Evolutionary conservation across 441 rosid species (phyloP), one percentile per base, ranked within the genome.

Genomic region (Daphne laureola): DNA sequence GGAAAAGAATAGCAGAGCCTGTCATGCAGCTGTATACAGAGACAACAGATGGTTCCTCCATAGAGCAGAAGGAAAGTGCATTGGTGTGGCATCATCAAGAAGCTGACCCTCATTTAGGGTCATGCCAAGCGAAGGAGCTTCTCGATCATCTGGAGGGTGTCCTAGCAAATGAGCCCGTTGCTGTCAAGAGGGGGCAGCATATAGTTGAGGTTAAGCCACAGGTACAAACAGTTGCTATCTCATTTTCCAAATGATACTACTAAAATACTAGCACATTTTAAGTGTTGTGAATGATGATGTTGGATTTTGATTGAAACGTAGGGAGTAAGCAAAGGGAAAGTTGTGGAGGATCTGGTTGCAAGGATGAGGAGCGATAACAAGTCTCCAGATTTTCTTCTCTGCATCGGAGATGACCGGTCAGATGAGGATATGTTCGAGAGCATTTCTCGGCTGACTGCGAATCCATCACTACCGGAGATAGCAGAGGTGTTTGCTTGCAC

Each of bases 131-230:
- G 54, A 82, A 80, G 63, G 93, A 87, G 74, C 89, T 87, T 46
- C 86, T 78, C 14, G 88, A 84, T 76, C 96, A 87, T 65, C 70
- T 87, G 53, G 93, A 87, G 54, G 80, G 62, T 51, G 93, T 87
- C 44, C 86, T 87, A 41, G 74, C 90, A 12, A 84, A 87, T 41
- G 93, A 87, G 59, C 96, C 93, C 9, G 93, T 87, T 17, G 86
- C 79, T 67, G 96, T 85, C 60, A 88, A 80, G 72, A 77, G 84
- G 51, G 93, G 96, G 49, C 87, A 73, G 44, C 65, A 76, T 47
- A 87, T 84, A 21, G 90, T 87, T 49, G 96, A 87, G 78, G 88
- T 82, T 46, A 87, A 84, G 60, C 96, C 93, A 45, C 96, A 85
- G 93, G 96, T 84, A 76, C 50, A 53, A 17, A 40, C 41, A 4